Percentiles rank a stretch among this genome's conserved stretches.
These are phyloP conservation scores for Phaeosphaeria sp. DNA, from an alignment of 2,329 filamentous ascomycete species.

Conservation along the genomic window DNA sequence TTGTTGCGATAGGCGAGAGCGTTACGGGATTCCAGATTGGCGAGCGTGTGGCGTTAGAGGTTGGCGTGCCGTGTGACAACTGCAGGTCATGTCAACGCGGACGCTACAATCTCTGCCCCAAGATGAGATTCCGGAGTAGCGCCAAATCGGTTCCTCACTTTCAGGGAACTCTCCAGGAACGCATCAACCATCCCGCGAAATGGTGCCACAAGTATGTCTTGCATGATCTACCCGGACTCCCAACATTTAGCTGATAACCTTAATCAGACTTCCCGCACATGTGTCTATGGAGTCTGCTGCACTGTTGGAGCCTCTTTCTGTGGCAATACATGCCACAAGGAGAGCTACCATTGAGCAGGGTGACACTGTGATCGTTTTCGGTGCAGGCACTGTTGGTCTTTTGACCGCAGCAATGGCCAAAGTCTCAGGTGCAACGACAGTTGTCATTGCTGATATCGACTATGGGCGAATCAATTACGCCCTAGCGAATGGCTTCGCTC, in stretches of 20 bases:
- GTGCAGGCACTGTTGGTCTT: slow-evolving; percentile 71
- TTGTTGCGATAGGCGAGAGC: slow-evolving; percentile 47
- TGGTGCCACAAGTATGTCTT: slow-evolving; percentile 54
- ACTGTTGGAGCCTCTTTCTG: slow-evolving; percentile 69
- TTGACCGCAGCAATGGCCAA: slow-evolving; percentile 51
- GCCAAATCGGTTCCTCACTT: slow-evolving; percentile 53
- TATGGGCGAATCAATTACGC: slow-evolving; percentile 50
- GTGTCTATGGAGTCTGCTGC: slow-evolving; percentile 50
- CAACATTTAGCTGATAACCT: slow-evolving; percentile 36
- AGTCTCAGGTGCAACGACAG: slow-evolving; percentile 49
- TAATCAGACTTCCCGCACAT: slow-evolving; percentile 47
- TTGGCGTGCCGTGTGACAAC: slow-evolving; percentile 51
- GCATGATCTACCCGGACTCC: slow-evolving; percentile 34
- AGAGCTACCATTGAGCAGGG: slow-evolving; percentile 77
- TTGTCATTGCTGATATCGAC: slow-evolving; percentile 51
- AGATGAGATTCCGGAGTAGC: slow-evolving; percentile 53
- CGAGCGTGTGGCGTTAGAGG: slow-evolving; percentile 51
- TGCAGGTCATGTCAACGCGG: slow-evolving; percentile 52
- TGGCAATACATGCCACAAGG: slow-evolving; percentile 83
- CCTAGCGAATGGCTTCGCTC: slow-evolving; percentile 47
- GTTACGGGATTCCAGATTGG: slow-evolving; percentile 49
- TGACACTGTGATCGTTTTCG: slow-evolving; percentile 82
- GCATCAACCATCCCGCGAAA: slow-evolving; percentile 53
- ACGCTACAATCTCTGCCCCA: slow-evolving; percentile 52
- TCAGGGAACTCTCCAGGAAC: slow-evolving; percentile 53